These are phyloP conservation scores for Anthracocystis setariae DNA, from an alignment of 1,284 basidiomycete species.

Conservation along the genomic window DNA sequence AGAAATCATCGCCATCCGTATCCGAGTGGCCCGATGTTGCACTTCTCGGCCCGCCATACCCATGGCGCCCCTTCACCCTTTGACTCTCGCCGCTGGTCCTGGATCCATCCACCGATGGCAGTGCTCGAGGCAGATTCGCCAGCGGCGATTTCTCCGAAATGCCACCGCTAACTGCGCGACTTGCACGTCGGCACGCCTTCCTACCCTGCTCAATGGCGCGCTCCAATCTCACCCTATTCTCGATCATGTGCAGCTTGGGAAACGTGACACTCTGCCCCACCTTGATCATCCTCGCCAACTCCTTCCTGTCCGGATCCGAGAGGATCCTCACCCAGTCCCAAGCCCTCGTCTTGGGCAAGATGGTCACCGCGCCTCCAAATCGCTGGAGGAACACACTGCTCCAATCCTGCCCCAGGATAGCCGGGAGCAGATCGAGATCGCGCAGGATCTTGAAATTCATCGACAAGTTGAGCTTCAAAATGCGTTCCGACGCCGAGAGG, in stretches of 20 bases:
- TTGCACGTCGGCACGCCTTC: conserved; percentile 38
- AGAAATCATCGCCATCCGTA: conserved; percentile 50
- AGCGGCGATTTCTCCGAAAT: conserved; percentile 8
- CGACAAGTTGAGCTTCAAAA: conserved; percentile 63
- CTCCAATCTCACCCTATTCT: conserved; percentile 64
- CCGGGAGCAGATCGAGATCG: conserved; percentile 63
- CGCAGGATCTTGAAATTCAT: conserved; percentile 66
- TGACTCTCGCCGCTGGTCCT: conserved; percentile 31
- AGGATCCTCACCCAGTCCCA: conserved; percentile 65
- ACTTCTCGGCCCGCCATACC: conserved; percentile 11
- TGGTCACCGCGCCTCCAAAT: conserved; percentile 64
- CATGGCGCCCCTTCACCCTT: not conserved
- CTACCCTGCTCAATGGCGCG: conserved; percentile 58
- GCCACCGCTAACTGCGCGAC: conserved; percentile 12
- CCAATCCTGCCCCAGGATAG: conserved; percentile 64
- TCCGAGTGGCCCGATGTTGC: conserved; percentile 27
- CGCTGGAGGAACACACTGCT: conserved; percentile 62
- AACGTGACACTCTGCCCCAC: conserved; percentile 61
- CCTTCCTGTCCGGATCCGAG: conserved; percentile 61
- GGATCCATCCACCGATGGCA: conserved; percentile 28
- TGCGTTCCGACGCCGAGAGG: conserved; percentile 71
- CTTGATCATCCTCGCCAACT: conserved; percentile 58
- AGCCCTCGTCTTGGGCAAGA: conserved; percentile 60
- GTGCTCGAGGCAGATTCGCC: conserved; percentile 5
- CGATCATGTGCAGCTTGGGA: conserved; percentile 66